Base-by-base conservation (phyloP, 768 basidiomycete genomes). In the Collybia mongolica region DNA sequence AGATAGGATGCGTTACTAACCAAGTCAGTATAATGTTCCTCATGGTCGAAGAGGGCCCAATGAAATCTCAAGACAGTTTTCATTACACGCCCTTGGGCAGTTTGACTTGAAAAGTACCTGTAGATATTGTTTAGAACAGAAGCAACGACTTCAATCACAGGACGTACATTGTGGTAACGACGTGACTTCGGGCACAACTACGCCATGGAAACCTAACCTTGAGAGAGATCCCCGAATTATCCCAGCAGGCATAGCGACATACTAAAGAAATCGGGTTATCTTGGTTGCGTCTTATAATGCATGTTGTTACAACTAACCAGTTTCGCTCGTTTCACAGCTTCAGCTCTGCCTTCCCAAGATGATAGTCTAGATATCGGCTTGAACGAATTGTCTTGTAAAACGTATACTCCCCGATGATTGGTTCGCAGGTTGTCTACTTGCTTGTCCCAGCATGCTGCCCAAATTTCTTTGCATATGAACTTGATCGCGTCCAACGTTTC, bases 391-490 rank as follows among this genome's bases (percentile, higher is more conserved):
- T 97, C 94, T 67, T 96, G 93, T 1, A 98, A 75, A 3, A 97
- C 95, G 54, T 94, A 97, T 14, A 95, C 84, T 4, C 94, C 94
- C 43, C 94, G 77, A 66, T 96, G 95, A 65, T 98, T 98, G 14
- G 94, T 98, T 39, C 94, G 82, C 51, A 98, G 71, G 65, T 98
- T 98, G 61, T 97, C 94, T 1, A 97, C 91, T 64, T 96, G 95
- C 63, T 95, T 95, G 46, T 93, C 90, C 86, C 91, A 97, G 49
- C 88, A 88, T 18, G 86, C 83, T 0, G 82, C 74, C 91, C 94
- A 98, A n/a, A 98, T 71, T 49, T 98, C 94, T 62, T 98, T 98
- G 72, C 94, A 98, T 50, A 98, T 79, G 61, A 97, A 97, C 66
- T 98, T 97, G 71, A 98, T 85, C 8, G 82, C 85, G 53, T 98